Conservation (phyloP, 2,329 filamentous ascomycete genomes). For the Phialocephala sp. region DNA sequence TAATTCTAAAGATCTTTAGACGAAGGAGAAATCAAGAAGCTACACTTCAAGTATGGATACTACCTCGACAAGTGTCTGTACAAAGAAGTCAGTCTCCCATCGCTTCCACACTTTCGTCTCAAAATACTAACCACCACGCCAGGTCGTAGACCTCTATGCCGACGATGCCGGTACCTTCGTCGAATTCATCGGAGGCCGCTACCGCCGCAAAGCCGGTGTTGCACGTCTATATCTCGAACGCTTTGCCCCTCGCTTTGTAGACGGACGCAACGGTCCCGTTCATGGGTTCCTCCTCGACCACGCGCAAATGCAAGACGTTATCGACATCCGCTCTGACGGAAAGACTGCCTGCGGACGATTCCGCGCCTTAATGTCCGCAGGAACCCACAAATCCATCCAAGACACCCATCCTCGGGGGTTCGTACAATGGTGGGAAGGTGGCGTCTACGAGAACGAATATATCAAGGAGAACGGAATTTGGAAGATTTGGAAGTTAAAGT, state of each 20-base stretch:
- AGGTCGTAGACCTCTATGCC: constrained; percentile 56
- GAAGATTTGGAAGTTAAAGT: constrained; percentile 59
- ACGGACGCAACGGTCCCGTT: constrained; percentile 60
- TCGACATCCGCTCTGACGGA: constrained; percentile 55
- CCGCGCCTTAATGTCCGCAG: constrained; percentile 60
- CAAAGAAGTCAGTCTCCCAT: constrained; percentile 50
- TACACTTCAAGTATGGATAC: constrained; percentile 63
- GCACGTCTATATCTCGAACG: constrained; percentile 58
- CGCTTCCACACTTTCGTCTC: background rate
- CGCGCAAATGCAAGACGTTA: constrained; percentile 61
- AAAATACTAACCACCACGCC: constrained; percentile 1
- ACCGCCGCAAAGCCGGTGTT: constrained; percentile 57
- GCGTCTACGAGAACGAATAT: constrained; percentile 64
- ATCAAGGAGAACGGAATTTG: constrained; percentile 60
- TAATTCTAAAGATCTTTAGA: constrained; percentile 43
- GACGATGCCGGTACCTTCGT: constrained; percentile 59
- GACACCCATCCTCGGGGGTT: constrained; percentile 57
- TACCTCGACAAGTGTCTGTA: constrained; percentile 65
- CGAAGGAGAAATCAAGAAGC: constrained; percentile 59
- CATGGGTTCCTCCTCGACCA: constrained; percentile 62
- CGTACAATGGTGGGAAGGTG: constrained; percentile 63
- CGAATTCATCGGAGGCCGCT: constrained; percentile 61
- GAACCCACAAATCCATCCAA: constrained; percentile 57
- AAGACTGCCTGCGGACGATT: constrained; percentile 57
- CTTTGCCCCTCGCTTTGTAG: constrained; percentile 57